Evolutionary conservation across 441 rosid genomes (phyloP).

Genomic region (Adansonia grandidieri): DNA sequence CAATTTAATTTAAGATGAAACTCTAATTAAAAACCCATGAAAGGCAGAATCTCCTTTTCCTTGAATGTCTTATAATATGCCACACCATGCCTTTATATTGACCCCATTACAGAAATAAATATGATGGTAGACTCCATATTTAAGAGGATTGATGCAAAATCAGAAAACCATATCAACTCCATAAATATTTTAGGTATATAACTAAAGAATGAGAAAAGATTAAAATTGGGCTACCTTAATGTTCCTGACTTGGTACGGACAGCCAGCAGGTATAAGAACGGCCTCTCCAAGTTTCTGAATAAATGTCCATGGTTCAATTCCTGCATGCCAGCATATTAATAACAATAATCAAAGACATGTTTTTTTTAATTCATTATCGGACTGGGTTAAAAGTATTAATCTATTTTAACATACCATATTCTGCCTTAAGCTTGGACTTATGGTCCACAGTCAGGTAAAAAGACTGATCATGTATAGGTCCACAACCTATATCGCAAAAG

Average conservation of each 20-base stretch:
- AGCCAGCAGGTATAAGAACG: background rate
- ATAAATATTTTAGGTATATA: background rate
- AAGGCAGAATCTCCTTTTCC: background rate
- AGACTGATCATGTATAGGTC: slow-evolving; percentile 10
- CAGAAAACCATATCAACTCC: slow-evolving; percentile 2
- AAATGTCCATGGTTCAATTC: slow-evolving; percentile 13
- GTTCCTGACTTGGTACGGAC: slow-evolving; percentile 5
- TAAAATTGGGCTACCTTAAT: background rate
- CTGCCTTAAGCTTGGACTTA: background rate
- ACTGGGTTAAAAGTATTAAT: background rate
- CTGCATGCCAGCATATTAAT: slow-evolving; percentile 2
- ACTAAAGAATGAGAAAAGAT: background rate
- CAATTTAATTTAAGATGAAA: too few relatives aligned
- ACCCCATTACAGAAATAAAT: background rate
- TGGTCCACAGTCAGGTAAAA: slow-evolving; percentile 12
- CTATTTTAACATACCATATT: background rate
- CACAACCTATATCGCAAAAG: slow-evolving; percentile 5
- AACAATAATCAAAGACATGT: slow-evolving; percentile 1
- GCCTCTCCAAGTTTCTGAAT: slow-evolving; percentile 2
- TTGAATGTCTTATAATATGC: background rate
- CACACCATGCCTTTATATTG: background rate
- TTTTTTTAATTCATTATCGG: background rate
- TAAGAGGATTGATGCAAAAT: background rate
- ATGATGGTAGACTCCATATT: background rate
- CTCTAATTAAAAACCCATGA: too few relatives aligned